A percentile compares a stretch with the other conserved stretches of the same genome.
These are phyloP conservation scores for Fomes fomentarius DNA, from an alignment of 1,284 basidiomycete species.

Conservation along the genomic window DNA sequence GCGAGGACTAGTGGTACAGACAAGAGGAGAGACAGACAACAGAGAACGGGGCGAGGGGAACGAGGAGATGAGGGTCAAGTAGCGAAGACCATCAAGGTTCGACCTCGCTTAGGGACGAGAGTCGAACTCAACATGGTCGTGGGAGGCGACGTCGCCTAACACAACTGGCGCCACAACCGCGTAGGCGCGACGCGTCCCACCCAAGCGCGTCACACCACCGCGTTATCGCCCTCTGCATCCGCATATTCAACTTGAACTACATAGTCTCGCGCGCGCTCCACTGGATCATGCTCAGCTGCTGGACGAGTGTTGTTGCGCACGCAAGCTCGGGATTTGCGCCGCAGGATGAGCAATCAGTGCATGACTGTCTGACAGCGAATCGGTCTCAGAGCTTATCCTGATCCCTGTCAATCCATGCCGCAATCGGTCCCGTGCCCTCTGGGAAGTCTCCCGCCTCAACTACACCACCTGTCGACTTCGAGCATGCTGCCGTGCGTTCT, in stretches of 20 bases:
- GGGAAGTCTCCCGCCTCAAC: no score
- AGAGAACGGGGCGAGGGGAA: slow-evolving; percentile 12
- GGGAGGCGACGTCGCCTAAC: slow-evolving; percentile 25
- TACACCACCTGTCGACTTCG: no score
- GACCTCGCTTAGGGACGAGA: slow-evolving; percentile 19
- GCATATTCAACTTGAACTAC: not conserved
- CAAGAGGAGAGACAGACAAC: slow-evolving; percentile 15
- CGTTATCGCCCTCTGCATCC: slow-evolving; percentile 13
- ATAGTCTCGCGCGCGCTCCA: no score
- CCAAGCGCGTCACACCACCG: slow-evolving; percentile 23
- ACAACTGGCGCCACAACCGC: slow-evolving; percentile 20
- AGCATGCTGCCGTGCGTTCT: no score
- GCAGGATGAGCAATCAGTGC: no score
- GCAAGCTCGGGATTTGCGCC: no score
- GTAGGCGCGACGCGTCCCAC: slow-evolving; percentile 17
- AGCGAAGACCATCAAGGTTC: slow-evolving; percentile 13
- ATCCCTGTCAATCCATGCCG: no score
- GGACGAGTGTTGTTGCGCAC: no score
- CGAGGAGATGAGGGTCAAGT: slow-evolving; percentile 10
- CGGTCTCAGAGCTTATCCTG: no score
- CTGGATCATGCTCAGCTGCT: no score
- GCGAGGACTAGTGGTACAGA: slow-evolving; percentile 25
- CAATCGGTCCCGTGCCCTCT: no score
- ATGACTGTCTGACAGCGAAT: no score
- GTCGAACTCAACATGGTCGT: slow-evolving; percentile 28